Evolutionary conservation across 2,329 filamentous ascomycete species (phyloP), one percentile per base, ranked within the genome.

Genomic region (Arthrobotrys sphaeroides): DNA sequence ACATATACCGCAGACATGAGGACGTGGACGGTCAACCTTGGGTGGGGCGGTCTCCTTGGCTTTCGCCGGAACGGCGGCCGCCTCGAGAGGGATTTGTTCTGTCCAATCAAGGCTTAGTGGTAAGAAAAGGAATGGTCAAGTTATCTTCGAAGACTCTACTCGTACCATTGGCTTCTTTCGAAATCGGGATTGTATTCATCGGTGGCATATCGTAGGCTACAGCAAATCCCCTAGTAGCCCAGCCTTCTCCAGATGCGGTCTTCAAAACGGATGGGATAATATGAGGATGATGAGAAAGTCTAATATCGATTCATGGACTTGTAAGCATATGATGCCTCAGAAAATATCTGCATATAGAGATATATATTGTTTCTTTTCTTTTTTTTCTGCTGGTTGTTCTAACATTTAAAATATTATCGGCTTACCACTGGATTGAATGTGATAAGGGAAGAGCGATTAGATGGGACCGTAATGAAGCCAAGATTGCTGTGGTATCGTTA

Each of bases 21-120:
- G 95, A 78, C 94, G 89, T 68, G 95, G 95, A 85, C 98, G 99
- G 84, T 99, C 95, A 77, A 93, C 97, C 85, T 98, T 99, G 57
- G 94, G 91, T 42, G 92, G 91, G 79, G 92, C 59, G 16, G 9
- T 57, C 47, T 72, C 73, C 47, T 77, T 72, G 28, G 73, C 49
- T 36, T 77, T 70, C 38, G 45, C 43, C 33, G 60, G 66, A 12
- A 51, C 73, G 40, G 45, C 57, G 49, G 67, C 36, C 24, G 40
- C 66, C 49, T 77, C 73, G 33, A 45, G 42, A 47, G 64, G 43
- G 33, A 45, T 62, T 65, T 51, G 38, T 59, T 75, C 72, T 75
- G 38, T 65, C 59, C 64, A 47, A 64, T 65, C 55, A 33, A 61
- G 47, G 67, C 42, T 75, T 69, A 75, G 72, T 66, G 36, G 53